Percentiles rank a stretch among this genome's conserved stretches.
phyloP scores from a whole-genome alignment of 2,329 filamentous ascomycete genomes.

The Hirsutella minnesotensis region DNA sequence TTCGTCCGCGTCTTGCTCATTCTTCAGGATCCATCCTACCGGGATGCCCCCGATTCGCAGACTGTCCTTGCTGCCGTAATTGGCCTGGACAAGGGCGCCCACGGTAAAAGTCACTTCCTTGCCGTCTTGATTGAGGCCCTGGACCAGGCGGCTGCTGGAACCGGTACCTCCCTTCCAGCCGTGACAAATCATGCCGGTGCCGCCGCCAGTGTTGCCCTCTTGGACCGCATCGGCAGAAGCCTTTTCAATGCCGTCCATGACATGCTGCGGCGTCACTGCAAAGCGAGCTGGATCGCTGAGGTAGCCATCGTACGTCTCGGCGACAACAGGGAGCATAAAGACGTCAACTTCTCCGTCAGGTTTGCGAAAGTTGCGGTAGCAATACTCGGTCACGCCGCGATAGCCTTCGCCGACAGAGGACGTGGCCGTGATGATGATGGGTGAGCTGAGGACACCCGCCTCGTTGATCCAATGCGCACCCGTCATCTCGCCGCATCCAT shows the following conservation, averaged over 20 bases:
- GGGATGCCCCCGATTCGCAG: slow-evolving; percentile 50
- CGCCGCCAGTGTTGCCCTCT: slow-evolving; percentile 54
- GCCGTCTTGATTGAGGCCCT: slow-evolving; percentile 23
- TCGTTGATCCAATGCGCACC: slow-evolving; percentile 51
- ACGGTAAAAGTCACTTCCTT: slow-evolving; percentile 38
- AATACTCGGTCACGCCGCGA: slow-evolving; percentile 46
- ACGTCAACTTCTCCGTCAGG: slow-evolving; percentile 33
- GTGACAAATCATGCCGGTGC: slow-evolving; percentile 57
- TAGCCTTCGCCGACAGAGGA: slow-evolving; percentile 46
- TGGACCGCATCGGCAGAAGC: slow-evolving; percentile 38
- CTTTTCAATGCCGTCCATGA: slow-evolving; percentile 39
- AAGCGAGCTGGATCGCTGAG: slow-evolving; percentile 46
- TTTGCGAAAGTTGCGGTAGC: slow-evolving; percentile 30
- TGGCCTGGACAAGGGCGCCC: slow-evolving; percentile 51
- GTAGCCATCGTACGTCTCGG: slow-evolving; percentile 52
- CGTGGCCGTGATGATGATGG: slow-evolving; percentile 48
- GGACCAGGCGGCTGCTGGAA: slow-evolving; percentile 45
- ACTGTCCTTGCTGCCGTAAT: slow-evolving; percentile 47
- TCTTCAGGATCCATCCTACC: slow-evolving; percentile 43
- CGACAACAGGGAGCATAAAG: slow-evolving; percentile 46
- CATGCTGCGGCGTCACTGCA: slow-evolving; percentile 38
- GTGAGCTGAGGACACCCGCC: slow-evolving; percentile 45
- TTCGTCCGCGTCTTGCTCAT: slow-evolving; percentile 9
- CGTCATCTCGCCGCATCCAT: slow-evolving; percentile 52
- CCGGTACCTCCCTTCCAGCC: slow-evolving; percentile 58